Base-by-base conservation (phyloP, 768 basidiomycete genomes). In the Coprinellus micaceus region DNA sequence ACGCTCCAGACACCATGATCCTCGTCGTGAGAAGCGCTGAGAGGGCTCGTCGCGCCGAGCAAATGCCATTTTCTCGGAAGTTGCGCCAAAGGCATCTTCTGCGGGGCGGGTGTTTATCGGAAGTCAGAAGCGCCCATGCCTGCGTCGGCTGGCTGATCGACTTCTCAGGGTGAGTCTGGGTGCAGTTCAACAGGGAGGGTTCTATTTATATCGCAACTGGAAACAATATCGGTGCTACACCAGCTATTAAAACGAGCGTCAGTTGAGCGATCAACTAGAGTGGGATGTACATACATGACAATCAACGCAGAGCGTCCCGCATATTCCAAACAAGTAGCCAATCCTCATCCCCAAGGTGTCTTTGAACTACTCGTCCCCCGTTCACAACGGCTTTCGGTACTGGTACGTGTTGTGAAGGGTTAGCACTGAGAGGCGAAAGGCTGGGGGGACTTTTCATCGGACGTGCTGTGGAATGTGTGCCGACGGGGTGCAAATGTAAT, bases 141-240 rank as follows among this genome's bases (percentile, higher is more conserved):
- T 24, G n/a, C 33, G 29, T n/a, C 24, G n/a, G 24, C 24, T 9
- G 24, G 24, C 13, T 22, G 24, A 44, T 21, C 36, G 36, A 37
- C 17, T 9, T 9, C 36, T 9, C 17, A 37, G 9, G 9, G 9
- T 37, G 9, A 17, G 9, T 9, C 36, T 37, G 36, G 36, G 36
- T 37, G 36, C 36, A 37, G 36, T 37, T 37, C 9, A 37, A 17
- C 17, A 17, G 9, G 17, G 9, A 9, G 9, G 9, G 36, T 37
- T 37, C 9, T 37, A 37, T 37, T 37, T 37, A 9, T 37, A 37
- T 15, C 81, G 76, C n/a, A n/a, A n/a, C n/a, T n/a, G n/a, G n/a
- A n/a, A n/a, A n/a, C n/a, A n/a, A n/a, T n/a, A n/a, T n/a, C n/a
- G n/a, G n/a, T n/a, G n/a, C n/a, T n/a, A n/a, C n/a, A n/a, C n/a